phyloP scores from a whole-genome alignment of 371 early-diverging fungal genomes.

The Choanephora cucurbitarum region DNA sequence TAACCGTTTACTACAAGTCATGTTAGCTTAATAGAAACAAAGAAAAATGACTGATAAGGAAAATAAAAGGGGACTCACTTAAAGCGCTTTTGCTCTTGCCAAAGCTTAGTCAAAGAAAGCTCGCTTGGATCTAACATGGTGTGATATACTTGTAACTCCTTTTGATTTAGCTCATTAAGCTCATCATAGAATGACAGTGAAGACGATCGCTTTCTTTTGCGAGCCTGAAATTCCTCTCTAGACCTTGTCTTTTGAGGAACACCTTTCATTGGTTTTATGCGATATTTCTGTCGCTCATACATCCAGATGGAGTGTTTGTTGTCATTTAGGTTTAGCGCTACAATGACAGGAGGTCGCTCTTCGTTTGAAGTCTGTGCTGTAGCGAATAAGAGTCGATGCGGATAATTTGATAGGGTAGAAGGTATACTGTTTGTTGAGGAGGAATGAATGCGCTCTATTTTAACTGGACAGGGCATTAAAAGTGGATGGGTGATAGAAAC shows the following conservation, averaged over 20 bases:
- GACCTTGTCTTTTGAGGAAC: not conserved
- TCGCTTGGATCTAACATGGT: slow-evolving; percentile 20
- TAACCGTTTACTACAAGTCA: not conserved
- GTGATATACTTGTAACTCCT: slow-evolving; percentile 17
- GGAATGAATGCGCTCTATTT: not conserved
- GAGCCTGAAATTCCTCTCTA: not conserved
- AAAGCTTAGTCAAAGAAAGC: slow-evolving; percentile 34
- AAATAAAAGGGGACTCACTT: slow-evolving; percentile 8
- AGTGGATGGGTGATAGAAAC: slow-evolving; percentile 23
- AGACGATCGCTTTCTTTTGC: not conserved
- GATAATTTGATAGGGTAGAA: not conserved
- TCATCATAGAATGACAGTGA: slow-evolving; percentile 9
- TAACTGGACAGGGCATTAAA: slow-evolving; percentile 15
- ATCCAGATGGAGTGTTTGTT: slow-evolving; percentile 22
- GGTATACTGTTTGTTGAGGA: not conserved
- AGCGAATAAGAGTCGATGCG: slow-evolving; percentile 18
- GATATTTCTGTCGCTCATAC: slow-evolving; percentile 13
- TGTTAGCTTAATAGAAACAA: not conserved
- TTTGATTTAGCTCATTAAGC: slow-evolving; percentile 6
- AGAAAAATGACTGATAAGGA: too few relatives aligned
- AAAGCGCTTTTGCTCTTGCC: slow-evolving; percentile 21
- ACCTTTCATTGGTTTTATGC: not conserved
- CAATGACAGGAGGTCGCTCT: slow-evolving; percentile 16
- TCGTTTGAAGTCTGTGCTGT: slow-evolving; percentile 7
- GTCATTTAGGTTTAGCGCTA: slow-evolving; percentile 20